phyloP scores from a whole-genome alignment of 768 basidiomycete genomes.

The Tephrocybe sp. region DNA sequence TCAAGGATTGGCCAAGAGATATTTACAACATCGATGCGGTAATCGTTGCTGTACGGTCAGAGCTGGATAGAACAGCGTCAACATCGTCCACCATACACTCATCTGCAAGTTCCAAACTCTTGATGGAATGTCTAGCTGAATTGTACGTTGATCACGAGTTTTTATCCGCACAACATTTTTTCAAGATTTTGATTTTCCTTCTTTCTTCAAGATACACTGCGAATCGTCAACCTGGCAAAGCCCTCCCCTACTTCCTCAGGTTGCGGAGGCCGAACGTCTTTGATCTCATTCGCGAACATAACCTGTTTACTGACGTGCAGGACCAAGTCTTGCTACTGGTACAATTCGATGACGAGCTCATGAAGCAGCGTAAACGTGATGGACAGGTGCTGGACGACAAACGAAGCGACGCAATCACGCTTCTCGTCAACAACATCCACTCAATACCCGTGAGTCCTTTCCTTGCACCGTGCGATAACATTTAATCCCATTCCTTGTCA shows the following conservation, averaged over 20 bases:
- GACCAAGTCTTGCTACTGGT: constrained; percentile 92
- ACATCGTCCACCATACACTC: constrained; percentile 44
- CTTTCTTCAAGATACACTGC: constrained; percentile 61
- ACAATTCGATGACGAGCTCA: constrained; percentile 91
- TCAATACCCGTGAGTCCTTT: constrained; percentile 82
- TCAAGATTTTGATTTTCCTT: background rate
- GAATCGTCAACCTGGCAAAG: constrained; percentile 93
- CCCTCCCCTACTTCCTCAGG: constrained; percentile 86
- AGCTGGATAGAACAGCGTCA: constrained; percentile 65
- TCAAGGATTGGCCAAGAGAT: constrained; percentile 86
- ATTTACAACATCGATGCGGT: constrained; percentile 90
- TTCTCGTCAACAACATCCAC: constrained; percentile 93
- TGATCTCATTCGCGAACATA: constrained; percentile 90
- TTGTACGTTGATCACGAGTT: too few species aligned
- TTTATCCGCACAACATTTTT: background rate
- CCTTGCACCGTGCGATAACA: background rate
- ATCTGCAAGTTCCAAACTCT: constrained; percentile 50
- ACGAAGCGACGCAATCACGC: constrained; percentile 76
- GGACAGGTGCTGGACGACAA: constrained; percentile 38
- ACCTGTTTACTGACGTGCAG: constrained; percentile 92
- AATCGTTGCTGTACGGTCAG: constrained; percentile 84
- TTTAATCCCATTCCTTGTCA: background rate
- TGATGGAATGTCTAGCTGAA: constrained; percentile 96
- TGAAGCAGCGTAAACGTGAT: constrained; percentile 52
- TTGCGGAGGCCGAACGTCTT: constrained; percentile 89